These are phyloP conservation scores for Solanum verrucosum DNA, from an alignment of 257 asterid species.

Conservation along the genomic window DNA sequence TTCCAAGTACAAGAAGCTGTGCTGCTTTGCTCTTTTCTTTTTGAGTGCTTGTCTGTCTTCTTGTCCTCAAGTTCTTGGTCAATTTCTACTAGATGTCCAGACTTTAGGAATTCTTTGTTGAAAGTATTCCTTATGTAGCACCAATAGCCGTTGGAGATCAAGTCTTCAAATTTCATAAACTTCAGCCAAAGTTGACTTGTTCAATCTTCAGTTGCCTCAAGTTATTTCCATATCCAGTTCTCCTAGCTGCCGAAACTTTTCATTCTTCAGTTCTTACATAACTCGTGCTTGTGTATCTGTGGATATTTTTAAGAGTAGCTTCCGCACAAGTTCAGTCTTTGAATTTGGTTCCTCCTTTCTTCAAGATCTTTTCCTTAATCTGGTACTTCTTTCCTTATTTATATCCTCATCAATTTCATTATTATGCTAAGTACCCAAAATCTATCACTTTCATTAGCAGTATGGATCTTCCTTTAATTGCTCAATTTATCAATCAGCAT, in stretches of 20 bases:
- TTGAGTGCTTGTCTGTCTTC: background rate
- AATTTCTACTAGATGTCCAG: background rate
- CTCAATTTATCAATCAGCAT: background rate
- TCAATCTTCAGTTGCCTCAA: background rate
- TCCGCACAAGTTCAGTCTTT: background rate
- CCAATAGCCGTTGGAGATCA: background rate
- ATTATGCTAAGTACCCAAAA: background rate
- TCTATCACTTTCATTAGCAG: background rate
- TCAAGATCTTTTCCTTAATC: background rate
- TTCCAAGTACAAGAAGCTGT: background rate
- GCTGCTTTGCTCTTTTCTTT: background rate
- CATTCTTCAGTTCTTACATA: background rate
- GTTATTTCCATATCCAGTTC: background rate
- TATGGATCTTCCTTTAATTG: background rate
- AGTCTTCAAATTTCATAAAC: background rate
- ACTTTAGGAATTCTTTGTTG: background rate
- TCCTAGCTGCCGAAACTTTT: background rate
- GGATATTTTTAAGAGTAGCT: background rate
- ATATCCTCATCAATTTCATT: background rate
- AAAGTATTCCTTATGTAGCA: background rate
- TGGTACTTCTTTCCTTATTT: background rate
- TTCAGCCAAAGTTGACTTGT: background rate
- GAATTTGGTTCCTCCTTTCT: background rate
- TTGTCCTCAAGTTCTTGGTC: background rate
- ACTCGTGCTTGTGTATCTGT: background rate